Conservation (phyloP, 2,329 filamentous ascomycete genomes). For the Talaromyces sp. region DNA sequence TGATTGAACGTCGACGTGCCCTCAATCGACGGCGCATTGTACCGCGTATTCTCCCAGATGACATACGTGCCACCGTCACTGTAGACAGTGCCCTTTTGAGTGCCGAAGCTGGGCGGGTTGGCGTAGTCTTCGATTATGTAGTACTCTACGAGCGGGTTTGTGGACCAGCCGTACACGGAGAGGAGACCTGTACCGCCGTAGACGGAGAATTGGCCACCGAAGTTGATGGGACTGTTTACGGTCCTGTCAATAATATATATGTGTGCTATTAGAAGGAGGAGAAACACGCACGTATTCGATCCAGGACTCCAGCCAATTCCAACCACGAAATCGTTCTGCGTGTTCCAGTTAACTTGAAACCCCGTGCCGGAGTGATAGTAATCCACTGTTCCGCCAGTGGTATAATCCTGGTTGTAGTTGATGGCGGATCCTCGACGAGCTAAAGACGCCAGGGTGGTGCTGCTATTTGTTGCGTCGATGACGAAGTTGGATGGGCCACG, state of each 20-base stretch:
- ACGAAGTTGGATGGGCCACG: constrained; percentile 9
- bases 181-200: constrained; percentile 32
- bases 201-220: constrained; percentile 23
- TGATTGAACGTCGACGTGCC: constrained; percentile 41
- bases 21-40: constrained; percentile 37
- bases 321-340: constrained; percentile 51
- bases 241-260: neutral
- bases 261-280: neutral
- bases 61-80: constrained; percentile 36
- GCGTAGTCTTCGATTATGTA: constrained; percentile 35
- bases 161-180: constrained; percentile 41
- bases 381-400: constrained; percentile 33
- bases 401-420: constrained; percentile 7
- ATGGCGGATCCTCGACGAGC: constrained; percentile 1
- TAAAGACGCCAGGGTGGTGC: neutral
- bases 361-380: constrained; percentile 44
- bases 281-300: constrained; percentile 39
- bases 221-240: constrained; percentile 25
- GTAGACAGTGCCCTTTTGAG: constrained; percentile 30
- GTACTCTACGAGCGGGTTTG: constrained; percentile 32
- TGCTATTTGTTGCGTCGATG: neutral
- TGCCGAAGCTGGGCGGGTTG: constrained; percentile 26
- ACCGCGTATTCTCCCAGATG: constrained; percentile 34
- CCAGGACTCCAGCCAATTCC: constrained; percentile 57
- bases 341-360: constrained; percentile 46